Conservation (phyloP, 2,329 filamentous ascomycete species). For the Hypoxylon sp. region DNA sequence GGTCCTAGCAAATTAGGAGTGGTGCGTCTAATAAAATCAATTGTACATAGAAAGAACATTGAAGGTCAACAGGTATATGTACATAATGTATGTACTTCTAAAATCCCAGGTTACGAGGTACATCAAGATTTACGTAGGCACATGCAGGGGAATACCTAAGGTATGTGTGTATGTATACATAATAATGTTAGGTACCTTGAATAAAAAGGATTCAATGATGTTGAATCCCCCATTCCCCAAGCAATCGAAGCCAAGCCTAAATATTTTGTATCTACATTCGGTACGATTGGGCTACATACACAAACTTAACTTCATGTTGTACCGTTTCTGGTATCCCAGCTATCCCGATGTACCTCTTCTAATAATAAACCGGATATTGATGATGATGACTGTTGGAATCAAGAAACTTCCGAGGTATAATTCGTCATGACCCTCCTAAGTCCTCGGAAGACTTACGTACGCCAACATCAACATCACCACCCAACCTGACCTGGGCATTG, state of each 20-base stretch:
- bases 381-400: conserved; percentile 7
- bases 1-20: conserved; percentile 34
- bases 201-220: not conserved
- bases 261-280: conserved; percentile 2
- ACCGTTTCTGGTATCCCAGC: too few relatives aligned
- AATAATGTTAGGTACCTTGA: too few relatives aligned
- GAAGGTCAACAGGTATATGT: too few relatives aligned
- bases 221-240: not conserved
- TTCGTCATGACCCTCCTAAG: conserved; percentile 26
- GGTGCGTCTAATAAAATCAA: conserved; percentile 39
- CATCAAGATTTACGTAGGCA: not conserved
- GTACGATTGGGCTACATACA: not conserved
- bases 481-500: conserved; percentile 4
- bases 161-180: not conserved
- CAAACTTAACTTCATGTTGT: too few relatives aligned
- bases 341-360: conserved; percentile 12
- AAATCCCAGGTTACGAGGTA: too few relatives aligned
- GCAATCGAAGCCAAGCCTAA: conserved; percentile 16
- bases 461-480: conserved; percentile 14
- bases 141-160: not conserved
- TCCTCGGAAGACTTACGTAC: conserved; percentile 23
- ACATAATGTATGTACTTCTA: too few relatives aligned
- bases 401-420: conserved; percentile 21
- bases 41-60: too few relatives aligned
- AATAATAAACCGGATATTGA: conserved; percentile 24